These are phyloP conservation scores for Emmonsia crescens DNA, from an alignment of 2,329 filamentous ascomycete genomes.

Conservation along the genomic window DNA sequence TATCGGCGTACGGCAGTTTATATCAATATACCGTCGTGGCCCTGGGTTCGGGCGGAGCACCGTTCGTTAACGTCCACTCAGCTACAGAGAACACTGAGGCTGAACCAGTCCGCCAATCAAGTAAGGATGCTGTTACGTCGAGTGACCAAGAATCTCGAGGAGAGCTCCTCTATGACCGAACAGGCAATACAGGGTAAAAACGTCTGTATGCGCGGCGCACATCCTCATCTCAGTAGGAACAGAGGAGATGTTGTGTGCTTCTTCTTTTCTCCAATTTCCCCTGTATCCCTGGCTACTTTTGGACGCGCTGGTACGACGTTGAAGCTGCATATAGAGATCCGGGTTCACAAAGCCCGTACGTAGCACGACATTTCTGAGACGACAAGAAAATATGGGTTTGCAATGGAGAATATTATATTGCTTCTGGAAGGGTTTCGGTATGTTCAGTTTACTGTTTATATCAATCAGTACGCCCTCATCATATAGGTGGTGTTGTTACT, in stretches of 20 bases:
- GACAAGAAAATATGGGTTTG: neutral
- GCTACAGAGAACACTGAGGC: neutral
- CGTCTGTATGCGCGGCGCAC: neutral
- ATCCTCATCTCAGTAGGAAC: neutral
- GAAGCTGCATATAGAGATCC: neutral
- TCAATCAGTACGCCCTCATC: neutral
- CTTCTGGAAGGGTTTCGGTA: neutral
- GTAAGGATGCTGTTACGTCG: neutral
- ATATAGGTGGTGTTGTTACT: neutral
- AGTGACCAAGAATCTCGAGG: neutral
- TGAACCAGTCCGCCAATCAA: neutral
- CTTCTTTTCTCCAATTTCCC: neutral
- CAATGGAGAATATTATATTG: neutral
- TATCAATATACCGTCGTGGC: neutral
- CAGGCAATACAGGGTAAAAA: neutral
- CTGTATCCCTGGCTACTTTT: neutral
- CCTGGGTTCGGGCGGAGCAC: neutral
- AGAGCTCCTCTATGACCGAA: neutral
- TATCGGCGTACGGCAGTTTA: neutral
- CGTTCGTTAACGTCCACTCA: neutral
- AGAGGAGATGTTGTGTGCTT: neutral
- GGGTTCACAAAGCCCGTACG: neutral
- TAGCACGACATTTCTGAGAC: neutral
- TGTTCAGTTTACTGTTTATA: neutral
- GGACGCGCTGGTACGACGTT: neutral